Percentiles rank a stretch among this genome's conserved stretches.
These are phyloP conservation scores for Grammothele lineata DNA, from an alignment of 768 basidiomycete genomes.

Conservation along the genomic window DNA sequence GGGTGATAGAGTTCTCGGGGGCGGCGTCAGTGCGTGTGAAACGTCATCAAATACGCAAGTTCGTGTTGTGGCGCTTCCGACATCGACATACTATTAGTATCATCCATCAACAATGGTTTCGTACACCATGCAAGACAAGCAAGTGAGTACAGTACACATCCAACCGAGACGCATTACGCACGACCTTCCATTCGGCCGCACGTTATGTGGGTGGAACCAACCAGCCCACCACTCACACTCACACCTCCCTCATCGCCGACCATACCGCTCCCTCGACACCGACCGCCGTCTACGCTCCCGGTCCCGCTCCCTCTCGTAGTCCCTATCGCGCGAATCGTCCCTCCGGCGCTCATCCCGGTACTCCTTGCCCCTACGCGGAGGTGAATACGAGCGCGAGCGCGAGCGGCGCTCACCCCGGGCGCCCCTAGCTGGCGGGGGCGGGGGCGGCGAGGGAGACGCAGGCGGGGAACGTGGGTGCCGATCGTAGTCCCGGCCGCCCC, in stretches of 20 bases:
- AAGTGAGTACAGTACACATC: too few species aligned
- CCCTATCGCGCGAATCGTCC: conserved; percentile 15
- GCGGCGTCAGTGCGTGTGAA: too few species aligned
- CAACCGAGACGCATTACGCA: too few species aligned
- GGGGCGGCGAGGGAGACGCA: background rate
- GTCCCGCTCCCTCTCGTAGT: conserved; percentile 9
- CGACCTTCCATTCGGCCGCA: conserved; percentile 17
- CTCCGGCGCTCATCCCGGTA: conserved; percentile 3
- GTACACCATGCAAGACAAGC: too few species aligned
- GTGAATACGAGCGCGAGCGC: conserved; percentile 8
- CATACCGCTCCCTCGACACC: conserved; percentile 16
- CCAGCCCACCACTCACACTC: too few species aligned
- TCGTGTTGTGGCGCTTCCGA: too few species aligned
- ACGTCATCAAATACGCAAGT: too few species aligned
- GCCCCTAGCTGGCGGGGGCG: background rate
- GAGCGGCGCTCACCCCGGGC: conserved; percentile 10
- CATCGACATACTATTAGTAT: too few species aligned
- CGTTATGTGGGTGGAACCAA: too few species aligned
- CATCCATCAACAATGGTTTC: too few species aligned
- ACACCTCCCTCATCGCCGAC: conserved; percentile 17
- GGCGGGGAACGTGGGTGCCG: conserved; percentile 9
- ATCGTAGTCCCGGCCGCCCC: conserved; percentile 15
- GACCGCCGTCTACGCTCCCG: conserved; percentile 13
- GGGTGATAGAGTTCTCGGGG: too few species aligned
- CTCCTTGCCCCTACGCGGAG: conserved; percentile 3